These are phyloP conservation scores for Haplosporangium sp. DNA, from an alignment of 371 early-diverging fungal species.

Conservation along the genomic window DNA sequence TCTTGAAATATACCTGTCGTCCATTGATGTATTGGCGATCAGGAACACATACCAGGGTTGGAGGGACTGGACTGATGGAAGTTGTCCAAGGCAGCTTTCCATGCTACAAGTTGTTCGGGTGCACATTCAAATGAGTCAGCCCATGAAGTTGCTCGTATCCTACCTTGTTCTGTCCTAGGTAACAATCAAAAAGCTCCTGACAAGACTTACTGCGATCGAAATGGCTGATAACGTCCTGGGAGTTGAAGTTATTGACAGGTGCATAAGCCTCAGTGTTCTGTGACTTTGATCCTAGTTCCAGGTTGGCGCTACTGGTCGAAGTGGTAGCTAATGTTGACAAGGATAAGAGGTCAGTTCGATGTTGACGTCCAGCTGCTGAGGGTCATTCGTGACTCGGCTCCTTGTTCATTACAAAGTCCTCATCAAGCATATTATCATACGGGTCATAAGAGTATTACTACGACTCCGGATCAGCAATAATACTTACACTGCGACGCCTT, in stretches of 20 bases:
- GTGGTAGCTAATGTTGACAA: slow-evolving; percentile 15
- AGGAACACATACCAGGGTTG: slow-evolving; percentile 9
- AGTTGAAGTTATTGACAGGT: slow-evolving; percentile 52
- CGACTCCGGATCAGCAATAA: neutral
- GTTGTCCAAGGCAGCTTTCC: slow-evolving; percentile 34
- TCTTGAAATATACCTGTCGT: neutral
- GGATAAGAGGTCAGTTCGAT: too few species aligned
- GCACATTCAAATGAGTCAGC: neutral
- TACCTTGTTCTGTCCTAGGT: too few species aligned
- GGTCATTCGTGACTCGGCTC: too few species aligned
- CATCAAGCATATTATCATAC: neutral
- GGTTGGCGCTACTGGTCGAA: slow-evolving; percentile 2
- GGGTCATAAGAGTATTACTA: neutral
- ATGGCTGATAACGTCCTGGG: slow-evolving; percentile 46
- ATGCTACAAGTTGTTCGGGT: slow-evolving; percentile 16
- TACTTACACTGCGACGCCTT: slow-evolving; percentile 33
- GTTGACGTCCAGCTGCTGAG: too few species aligned
- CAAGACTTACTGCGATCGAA: slow-evolving; percentile 37
- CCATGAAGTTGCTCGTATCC: neutral
- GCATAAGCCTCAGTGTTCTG: slow-evolving; percentile 15
- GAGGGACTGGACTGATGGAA: slow-evolving; percentile 27
- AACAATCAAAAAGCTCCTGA: too few species aligned
- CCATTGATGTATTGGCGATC: neutral
- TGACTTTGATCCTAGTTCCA: slow-evolving; percentile 26
- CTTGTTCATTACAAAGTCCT: too few species aligned